Percentiles rank a stretch among this genome's conserved stretches.
phyloP scores from a whole-genome alignment of 1,284 basidiomycete genomes.

The Neotropicomus parvogracilis region DNA sequence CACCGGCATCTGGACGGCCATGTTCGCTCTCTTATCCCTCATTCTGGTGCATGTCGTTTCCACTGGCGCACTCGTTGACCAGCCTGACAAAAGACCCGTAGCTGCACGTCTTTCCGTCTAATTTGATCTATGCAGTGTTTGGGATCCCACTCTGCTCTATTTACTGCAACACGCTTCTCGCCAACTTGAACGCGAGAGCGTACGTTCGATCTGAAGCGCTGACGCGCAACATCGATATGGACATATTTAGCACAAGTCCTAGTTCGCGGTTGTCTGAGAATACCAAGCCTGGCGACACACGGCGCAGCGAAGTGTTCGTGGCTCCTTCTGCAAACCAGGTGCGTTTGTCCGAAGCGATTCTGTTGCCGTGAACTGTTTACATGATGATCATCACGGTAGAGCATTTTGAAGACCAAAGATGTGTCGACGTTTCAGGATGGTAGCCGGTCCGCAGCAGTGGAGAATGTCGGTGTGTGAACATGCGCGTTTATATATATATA shows the following conservation, averaged over 20 bases:
- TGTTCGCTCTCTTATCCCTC: constrained; percentile 9
- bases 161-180: constrained; percentile 19
- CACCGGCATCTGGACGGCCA: constrained; percentile 16
- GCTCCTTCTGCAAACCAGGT: background rate
- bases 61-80: background rate
- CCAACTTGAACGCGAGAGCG: constrained; percentile 17
- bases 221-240: background rate
- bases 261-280: background rate
- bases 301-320: background rate
- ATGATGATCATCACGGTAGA: background rate
- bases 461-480: background rate
- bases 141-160: constrained; percentile 10
- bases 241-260: background rate
- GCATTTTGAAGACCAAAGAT: background rate
- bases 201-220: constrained; percentile 1
- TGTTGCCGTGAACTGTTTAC: background rate
- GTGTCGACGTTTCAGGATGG: background rate
- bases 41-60: constrained; percentile 11
- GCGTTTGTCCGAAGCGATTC: background rate
- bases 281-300: background rate
- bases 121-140: constrained; percentile 4
- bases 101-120: background rate
- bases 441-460: background rate
- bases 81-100: background rate
- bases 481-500: too few species aligned